A percentile compares a stretch with the other conserved stretches of the same genome.
phyloP scores from a whole-genome alignment of 257 asterid species.

The Thymus mandschuricus region DNA sequence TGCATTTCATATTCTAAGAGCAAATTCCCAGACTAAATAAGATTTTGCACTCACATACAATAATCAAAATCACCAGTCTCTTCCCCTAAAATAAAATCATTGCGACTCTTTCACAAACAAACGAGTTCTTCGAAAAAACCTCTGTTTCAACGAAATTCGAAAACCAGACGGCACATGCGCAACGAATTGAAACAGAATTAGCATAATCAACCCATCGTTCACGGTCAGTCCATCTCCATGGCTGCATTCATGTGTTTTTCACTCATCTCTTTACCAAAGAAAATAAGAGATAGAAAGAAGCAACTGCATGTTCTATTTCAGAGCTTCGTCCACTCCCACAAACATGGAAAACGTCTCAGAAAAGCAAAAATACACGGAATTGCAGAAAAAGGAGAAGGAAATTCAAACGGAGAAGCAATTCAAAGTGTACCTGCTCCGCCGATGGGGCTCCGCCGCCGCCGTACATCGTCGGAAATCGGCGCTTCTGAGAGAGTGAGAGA shows the following conservation, averaged over 20 bases:
- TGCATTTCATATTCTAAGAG: neutral
- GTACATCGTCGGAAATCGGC: constrained; percentile 29
- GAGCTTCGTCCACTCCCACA: constrained; percentile 5
- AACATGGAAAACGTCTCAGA: constrained; percentile 17
- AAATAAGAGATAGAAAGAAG: neutral
- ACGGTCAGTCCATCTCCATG: constrained; percentile 9
- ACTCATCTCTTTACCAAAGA: neutral
- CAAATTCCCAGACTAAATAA: neutral
- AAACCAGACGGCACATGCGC: neutral
- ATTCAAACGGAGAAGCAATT: neutral
- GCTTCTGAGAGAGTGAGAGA: neutral
- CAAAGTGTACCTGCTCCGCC: constrained; percentile 28
- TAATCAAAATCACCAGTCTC: neutral
- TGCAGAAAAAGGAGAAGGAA: neutral
- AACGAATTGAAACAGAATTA: constrained; percentile 11
- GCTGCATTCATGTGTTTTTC: constrained; percentile 25
- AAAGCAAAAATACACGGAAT: neutral
- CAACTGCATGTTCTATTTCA: constrained; percentile 32
- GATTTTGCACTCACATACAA: neutral
- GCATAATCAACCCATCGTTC: constrained; percentile 13
- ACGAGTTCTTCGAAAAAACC: neutral
- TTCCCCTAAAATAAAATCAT: neutral
- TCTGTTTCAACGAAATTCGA: neutral
- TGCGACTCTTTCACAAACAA: neutral
- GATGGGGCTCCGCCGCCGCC: constrained; percentile 30